phyloP scores from a whole-genome alignment of 495 filamentous ascomycete species.

The Durotheca rogersii region DNA sequence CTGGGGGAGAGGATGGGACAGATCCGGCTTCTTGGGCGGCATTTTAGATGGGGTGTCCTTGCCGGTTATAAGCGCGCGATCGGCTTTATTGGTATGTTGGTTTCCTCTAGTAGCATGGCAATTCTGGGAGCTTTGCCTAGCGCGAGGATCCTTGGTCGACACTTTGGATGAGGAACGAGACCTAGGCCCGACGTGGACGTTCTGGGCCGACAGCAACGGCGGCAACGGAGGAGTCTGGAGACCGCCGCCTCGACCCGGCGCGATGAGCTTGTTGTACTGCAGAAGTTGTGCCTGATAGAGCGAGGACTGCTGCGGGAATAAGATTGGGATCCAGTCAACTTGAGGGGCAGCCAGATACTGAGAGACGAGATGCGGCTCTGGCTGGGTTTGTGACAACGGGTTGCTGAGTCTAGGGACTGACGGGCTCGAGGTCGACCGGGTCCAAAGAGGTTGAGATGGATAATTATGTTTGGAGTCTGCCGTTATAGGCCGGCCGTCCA shows the following conservation, averaged over 20 bases:
- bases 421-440: slow-evolving; percentile 37
- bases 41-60: slow-evolving; percentile 52
- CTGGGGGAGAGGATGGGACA: slow-evolving; percentile 33
- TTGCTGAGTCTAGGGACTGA: slow-evolving; percentile 31
- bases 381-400: slow-evolving; percentile 23
- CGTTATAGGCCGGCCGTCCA: slow-evolving; percentile 52
- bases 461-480: slow-evolving; percentile 54
- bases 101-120: slow-evolving; percentile 61
- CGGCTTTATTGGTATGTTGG: slow-evolving; percentile 51
- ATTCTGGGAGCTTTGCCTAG: slow-evolving; percentile 46
- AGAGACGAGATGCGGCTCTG: slow-evolving; percentile 16
- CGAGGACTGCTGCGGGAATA: slow-evolving; percentile 53
- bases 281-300: slow-evolving; percentile 54
- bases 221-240: slow-evolving; percentile 50
- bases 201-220: slow-evolving; percentile 47
- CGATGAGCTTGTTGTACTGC: slow-evolving; percentile 57
- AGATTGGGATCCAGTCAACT: slow-evolving; percentile 48
- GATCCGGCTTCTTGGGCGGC: slow-evolving; percentile 47
- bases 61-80: slow-evolving; percentile 56
- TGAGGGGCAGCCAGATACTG: slow-evolving; percentile 40
- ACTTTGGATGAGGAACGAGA: slow-evolving; percentile 55
- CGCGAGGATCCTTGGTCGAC: slow-evolving; percentile 50
- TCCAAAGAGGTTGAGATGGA: slow-evolving; percentile 44
- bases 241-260: slow-evolving; percentile 50
- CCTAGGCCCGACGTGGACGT: slow-evolving; percentile 49